phyloP scores from a whole-genome alignment of 1,284 basidiomycete genomes.

The Sanguinoderma infundibulare region DNA sequence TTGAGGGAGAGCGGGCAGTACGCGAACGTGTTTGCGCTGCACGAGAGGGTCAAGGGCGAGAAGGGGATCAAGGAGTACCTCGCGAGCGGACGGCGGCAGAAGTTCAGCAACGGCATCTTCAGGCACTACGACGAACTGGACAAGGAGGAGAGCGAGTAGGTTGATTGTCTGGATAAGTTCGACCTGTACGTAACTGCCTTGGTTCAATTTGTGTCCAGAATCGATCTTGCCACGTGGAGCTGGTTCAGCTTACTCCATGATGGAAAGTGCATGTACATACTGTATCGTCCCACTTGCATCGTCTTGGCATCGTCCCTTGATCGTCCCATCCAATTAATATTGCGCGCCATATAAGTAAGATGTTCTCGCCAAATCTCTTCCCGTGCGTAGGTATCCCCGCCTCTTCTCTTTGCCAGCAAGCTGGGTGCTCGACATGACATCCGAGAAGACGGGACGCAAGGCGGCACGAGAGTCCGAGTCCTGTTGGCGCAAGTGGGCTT shows the following conservation, averaged over 20 bases:
- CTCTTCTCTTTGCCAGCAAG: not conserved
- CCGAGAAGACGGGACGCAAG: slow-evolving; percentile 4
- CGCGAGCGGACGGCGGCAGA: slow-evolving; percentile 41
- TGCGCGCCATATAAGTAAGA: too few relatives aligned
- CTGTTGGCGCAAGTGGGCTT: slow-evolving; percentile 50
- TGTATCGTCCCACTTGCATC: slow-evolving; percentile 10
- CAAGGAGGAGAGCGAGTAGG: slow-evolving; percentile 27
- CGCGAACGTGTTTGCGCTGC: slow-evolving; percentile 37
- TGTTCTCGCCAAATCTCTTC: too few relatives aligned
- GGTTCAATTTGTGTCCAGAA: not conserved
- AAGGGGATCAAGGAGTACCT: slow-evolving; percentile 48
- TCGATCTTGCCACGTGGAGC: not conserved
- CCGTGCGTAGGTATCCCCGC: too few relatives aligned
- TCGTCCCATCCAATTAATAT: too few relatives aligned
- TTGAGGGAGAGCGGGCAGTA: slow-evolving; percentile 36
- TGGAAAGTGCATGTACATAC: slow-evolving; percentile 16
- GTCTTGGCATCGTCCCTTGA: not conserved
- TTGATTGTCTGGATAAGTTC: too few relatives aligned
- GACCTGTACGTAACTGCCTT: not conserved
- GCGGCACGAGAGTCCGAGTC: not conserved
- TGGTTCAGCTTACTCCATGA: slow-evolving; percentile 12
- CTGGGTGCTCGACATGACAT: slow-evolving; percentile 2
- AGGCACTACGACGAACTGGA: slow-evolving; percentile 54
- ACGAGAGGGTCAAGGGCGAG: slow-evolving; percentile 38
- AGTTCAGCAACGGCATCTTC: slow-evolving; percentile 48